Evolutionary conservation across 768 basidiomycete species (phyloP).

Genomic region (Leucogyrophana mollusca): DNA sequence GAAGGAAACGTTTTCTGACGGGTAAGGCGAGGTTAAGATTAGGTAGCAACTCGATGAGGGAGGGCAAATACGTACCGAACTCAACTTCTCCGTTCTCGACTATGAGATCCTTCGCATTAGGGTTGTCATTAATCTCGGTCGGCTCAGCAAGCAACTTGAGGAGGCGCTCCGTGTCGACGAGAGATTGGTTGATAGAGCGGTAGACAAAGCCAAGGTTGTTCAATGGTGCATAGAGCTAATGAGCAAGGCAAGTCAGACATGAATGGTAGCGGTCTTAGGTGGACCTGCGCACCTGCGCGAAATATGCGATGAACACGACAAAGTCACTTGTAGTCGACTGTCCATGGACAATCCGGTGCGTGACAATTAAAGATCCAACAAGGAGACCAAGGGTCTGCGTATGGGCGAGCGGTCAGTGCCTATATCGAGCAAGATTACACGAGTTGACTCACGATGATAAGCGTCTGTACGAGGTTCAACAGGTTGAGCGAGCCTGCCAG

Average conservation of each 20-base stretch:
- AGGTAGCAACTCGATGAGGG: neutral
- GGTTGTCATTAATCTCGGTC: slow-evolving; percentile 80
- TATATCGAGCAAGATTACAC: neutral
- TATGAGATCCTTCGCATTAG: slow-evolving; percentile 69
- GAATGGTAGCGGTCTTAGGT: no score
- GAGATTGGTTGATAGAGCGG: slow-evolving; percentile 69
- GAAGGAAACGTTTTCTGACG: slow-evolving; percentile 78
- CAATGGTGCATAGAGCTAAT: slow-evolving; percentile 68
- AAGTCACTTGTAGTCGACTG: slow-evolving; percentile 57
- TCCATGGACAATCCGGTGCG: slow-evolving; percentile 59
- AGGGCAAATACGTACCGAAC: slow-evolving; percentile 57
- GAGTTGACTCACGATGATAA: slow-evolving; percentile 62
- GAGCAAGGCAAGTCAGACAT: slow-evolving; percentile 11
- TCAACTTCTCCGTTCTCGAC: slow-evolving; percentile 79
- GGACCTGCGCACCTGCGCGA: slow-evolving; percentile 60
- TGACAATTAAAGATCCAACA: slow-evolving; percentile 74
- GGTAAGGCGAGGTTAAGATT: neutral
- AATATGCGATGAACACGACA: slow-evolving; percentile 80
- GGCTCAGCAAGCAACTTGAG: slow-evolving; percentile 79
- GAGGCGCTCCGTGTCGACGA: slow-evolving; percentile 84
- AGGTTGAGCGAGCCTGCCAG: slow-evolving; percentile 65
- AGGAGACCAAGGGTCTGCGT: slow-evolving; percentile 74
- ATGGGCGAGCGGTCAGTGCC: slow-evolving; percentile 1
- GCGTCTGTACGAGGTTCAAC: slow-evolving; percentile 76
- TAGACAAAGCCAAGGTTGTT: slow-evolving; percentile 80